Evolutionary conservation across 345 rosid species (phyloP).

Genomic region (Punica granatum): DNA sequence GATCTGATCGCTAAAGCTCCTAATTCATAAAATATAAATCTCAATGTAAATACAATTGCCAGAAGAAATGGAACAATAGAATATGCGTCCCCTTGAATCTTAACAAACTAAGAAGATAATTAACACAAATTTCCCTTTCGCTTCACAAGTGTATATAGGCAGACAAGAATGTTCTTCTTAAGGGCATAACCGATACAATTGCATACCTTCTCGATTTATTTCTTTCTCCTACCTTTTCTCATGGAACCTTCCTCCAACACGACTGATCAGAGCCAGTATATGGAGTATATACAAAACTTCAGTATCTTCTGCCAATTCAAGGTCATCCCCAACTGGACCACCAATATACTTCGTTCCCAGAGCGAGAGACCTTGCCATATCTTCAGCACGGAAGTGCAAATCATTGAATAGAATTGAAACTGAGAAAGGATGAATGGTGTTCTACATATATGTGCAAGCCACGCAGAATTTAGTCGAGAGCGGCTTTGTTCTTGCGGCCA

Average conservation of each 20-base stretch:
- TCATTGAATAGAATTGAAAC: neutral
- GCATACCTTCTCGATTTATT: slow-evolving; percentile 1
- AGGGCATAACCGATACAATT: neutral
- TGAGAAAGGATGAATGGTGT: slow-evolving; percentile 1
- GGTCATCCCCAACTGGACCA: neutral
- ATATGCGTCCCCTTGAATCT: neutral
- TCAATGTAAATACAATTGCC: neutral
- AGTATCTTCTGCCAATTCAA: neutral
- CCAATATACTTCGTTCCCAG: neutral
- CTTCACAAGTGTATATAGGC: neutral
- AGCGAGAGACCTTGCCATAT: neutral
- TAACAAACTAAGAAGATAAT: neutral
- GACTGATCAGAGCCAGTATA: neutral
- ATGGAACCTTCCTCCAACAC: slow-evolving; percentile 1
- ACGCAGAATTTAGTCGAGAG: slow-evolving; percentile 31
- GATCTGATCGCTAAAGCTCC: neutral
- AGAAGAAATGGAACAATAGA: neutral
- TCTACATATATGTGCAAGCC: neutral
- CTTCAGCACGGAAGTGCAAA: neutral
- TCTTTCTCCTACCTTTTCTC: neutral
- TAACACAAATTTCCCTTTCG: neutral
- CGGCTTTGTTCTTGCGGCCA: slow-evolving; percentile 45
- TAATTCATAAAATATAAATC: neutral
- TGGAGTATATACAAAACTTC: slow-evolving; percentile 2
- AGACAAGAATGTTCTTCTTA: neutral